Evolutionary conservation across 805 yeast genomes (phyloP), one percentile per base, ranked within the genome.

Genomic region (Lipomyces starkeyi): DNA sequence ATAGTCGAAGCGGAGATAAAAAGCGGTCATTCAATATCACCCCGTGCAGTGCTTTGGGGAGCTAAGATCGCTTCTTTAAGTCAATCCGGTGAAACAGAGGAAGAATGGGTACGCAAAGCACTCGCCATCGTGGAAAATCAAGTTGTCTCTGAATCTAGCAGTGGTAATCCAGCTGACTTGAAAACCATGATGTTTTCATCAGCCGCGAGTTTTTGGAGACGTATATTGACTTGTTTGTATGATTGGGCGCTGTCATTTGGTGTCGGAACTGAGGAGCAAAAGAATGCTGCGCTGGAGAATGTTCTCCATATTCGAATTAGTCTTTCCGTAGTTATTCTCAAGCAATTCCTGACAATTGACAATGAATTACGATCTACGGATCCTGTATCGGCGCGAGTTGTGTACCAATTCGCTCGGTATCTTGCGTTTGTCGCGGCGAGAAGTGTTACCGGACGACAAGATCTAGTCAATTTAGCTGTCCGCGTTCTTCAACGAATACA

Each of bases 41-140:
- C 67, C 14, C 53, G 62, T 22, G 54, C 66, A 11, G 13, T 68
- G 9, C 32, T 63, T 2, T 63, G 66, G 70, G 59, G 54, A 27
- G 59, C 66, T 13, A 55, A 68, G 55, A 17, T 47, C 29, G 5
- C 47, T 14, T 65, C 64, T 53, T 32, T 59, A 43, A 32, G 37
- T 43, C 22, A 8, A 35, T 7, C 53, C 52, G 54, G 25, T 20
- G 22, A 25, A 49, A 4, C 17, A 35, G 49, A 27, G 14, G 52
- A n/a, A 27, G 61, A 59, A 14, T 40, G 60, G 55, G 62, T 66
- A 9, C 29, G 22, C 4, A 20, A 13, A 40, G 59, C 25, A 29
- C 35, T 65, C 8, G 59, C n/a, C 9, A 20, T 58, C 3, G 49
- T 53, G 34, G 22, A 22, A 14, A 8, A 43, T 4, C 22, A 29